These are phyloP conservation scores for Fusarium sp. DNA, from an alignment of 2,329 filamentous ascomycete species.

Conservation along the genomic window DNA sequence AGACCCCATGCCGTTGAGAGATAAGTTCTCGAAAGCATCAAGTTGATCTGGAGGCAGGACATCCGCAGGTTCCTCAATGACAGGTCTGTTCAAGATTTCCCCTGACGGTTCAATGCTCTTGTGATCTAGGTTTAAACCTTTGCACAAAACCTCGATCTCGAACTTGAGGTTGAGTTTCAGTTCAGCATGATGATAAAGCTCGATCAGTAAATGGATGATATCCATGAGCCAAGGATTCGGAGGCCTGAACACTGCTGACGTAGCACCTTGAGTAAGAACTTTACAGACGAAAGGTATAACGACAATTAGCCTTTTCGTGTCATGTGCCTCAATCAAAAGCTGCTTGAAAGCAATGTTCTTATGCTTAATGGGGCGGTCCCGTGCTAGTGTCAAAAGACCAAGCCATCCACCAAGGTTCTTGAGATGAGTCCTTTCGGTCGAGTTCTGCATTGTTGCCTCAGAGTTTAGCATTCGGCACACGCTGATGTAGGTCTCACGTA, in stretches of 20 bases:
- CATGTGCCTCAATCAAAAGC: slow-evolving; percentile 89
- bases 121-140: slow-evolving; percentile 89
- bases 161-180: slow-evolving; percentile 98
- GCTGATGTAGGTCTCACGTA: slow-evolving; percentile 90
- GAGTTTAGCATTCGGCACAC: slow-evolving; percentile 89
- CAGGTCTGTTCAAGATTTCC: slow-evolving; percentile 80
- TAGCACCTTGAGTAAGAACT: slow-evolving; percentile 83
- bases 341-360: slow-evolving; percentile 98
- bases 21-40: slow-evolving; percentile 84
- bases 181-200: slow-evolving; percentile 92
- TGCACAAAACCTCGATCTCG: slow-evolving; percentile 97
- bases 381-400: slow-evolving; percentile 88
- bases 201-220: slow-evolving; percentile 87
- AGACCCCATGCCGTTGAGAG: slow-evolving; percentile 76
- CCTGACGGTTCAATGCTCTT: slow-evolving; percentile 89
- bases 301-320: slow-evolving; percentile 88
- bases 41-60: slow-evolving; percentile 71
- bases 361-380: slow-evolving; percentile 94
- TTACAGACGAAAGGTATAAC: slow-evolving; percentile 99
- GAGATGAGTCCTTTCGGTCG: slow-evolving; percentile 84
- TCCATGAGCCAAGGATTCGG: slow-evolving; percentile 99
- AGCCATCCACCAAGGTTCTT: slow-evolving; percentile 97
- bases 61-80: slow-evolving; percentile 69
- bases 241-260: slow-evolving; percentile 88
- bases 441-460: slow-evolving; percentile 83